These are phyloP conservation scores for Phytopythium kandeliae DNA, from an alignment of 352 stramenopile species.

Conservation along the genomic window DNA sequence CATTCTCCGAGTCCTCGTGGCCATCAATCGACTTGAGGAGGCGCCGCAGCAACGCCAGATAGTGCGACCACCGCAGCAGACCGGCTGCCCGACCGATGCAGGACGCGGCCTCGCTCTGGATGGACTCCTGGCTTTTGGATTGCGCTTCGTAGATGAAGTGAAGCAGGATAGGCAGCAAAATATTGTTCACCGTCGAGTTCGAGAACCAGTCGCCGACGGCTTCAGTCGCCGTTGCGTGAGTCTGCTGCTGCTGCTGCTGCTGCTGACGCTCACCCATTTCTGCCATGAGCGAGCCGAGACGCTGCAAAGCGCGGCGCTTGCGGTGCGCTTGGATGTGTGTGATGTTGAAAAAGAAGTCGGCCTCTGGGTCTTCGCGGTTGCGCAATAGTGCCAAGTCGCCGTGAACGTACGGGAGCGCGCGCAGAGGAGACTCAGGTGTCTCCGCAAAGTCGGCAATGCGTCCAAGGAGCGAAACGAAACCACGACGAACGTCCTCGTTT, in stretches of 20 bases:
- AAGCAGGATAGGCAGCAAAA: conserved; percentile 93
- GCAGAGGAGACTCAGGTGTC: neutral
- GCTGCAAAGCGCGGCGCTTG: conserved; percentile 88
- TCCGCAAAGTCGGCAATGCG: conserved; percentile 46
- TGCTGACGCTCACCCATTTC: conserved; percentile 32
- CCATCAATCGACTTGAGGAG: conserved; percentile 90
- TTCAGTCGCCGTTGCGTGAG: conserved; percentile 9
- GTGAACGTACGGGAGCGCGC: conserved; percentile 41
- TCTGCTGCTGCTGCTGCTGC: conserved; percentile 4
- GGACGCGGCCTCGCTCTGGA: conserved; percentile 91
- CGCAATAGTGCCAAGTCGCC: conserved; percentile 62
- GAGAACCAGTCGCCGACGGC: conserved; percentile 39
- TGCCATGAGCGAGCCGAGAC: conserved; percentile 85
- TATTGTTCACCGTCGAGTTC: conserved; percentile 88
- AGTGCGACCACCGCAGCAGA: conserved; percentile 96
- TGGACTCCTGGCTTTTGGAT: conserved; percentile 89
- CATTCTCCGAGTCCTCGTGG: conserved; percentile 90
- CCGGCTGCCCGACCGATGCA: conserved; percentile 89
- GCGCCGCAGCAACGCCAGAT: conserved; percentile 89
- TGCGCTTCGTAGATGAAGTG: conserved; percentile 96
- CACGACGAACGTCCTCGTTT: conserved; percentile 70
- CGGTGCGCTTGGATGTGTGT: conserved; percentile 98
- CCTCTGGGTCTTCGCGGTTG: conserved; percentile 86
- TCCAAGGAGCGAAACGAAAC: conserved; percentile 83
- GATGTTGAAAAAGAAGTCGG: conserved; percentile 99